Base-by-base conservation (phyloP, 2,329 filamentous ascomycete species). In the Aureobasidium sp. region DNA sequence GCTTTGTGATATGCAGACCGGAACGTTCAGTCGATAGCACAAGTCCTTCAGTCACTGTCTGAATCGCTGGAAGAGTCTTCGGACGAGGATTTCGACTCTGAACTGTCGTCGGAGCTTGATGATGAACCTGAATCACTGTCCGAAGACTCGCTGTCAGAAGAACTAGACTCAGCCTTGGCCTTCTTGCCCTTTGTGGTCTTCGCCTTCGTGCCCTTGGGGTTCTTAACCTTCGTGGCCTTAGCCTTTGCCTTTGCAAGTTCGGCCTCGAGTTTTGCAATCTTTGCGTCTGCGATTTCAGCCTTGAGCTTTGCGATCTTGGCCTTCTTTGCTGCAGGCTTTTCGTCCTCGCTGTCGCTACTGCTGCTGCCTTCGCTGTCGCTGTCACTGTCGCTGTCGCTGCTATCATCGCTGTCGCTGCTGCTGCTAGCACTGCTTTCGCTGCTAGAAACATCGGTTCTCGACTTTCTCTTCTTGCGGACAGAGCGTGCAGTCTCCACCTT, bases 381-480 rank as follows among this genome's bases (percentile, higher is more conserved):
- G 25, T 48, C 54, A 52, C 57, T 62, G 39, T 36, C 36, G 45
- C 41, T 45, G 6, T 30, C 29, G n/a, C 52, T 39, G 21, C 29
- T 36, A 11, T n/a, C 8, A 10, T 32, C 48, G 30, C 32, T 48
- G 11, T 47, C 32, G 6, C 37, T 36, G 37, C 52, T 49, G 32
- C 49, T 34, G 25, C 59, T 63, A n/a, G 36, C 57, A 39, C 59
- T 62, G 42, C 37, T 50, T 15, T 62, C 62, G 27, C 65, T 67
- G 44, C 61, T 59, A n/a, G 69, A 70, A 32, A 71, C 67, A 3
- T 71, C 67, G 1, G 72, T 74, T 47, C 71, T 67, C 3, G 70
- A 64, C 61, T 71, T 74, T 41, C 70, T 71, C 52, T 64, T 69
- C 39, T 66, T 62, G 44, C 65, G 67, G 16, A 57, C 61, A 27